These are phyloP conservation scores for Cordia subcordata DNA, from an alignment of 257 asterid genomes.

Conservation along the genomic window DNA sequence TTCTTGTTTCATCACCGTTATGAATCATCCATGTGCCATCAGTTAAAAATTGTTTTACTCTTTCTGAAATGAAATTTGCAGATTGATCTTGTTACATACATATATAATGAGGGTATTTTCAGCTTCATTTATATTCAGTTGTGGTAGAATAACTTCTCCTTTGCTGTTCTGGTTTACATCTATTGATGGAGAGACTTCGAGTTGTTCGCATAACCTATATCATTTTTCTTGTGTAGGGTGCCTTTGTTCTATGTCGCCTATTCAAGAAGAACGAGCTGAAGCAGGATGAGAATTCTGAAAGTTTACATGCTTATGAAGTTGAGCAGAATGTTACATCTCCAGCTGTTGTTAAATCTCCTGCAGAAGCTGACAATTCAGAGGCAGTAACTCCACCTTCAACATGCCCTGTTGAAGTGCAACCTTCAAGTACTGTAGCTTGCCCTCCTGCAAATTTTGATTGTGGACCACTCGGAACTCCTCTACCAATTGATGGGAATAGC, in stretches of 20 bases:
- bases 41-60: no score
- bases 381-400: slow-evolving; percentile 34
- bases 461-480: slow-evolving; percentile 19
- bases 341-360: slow-evolving; percentile 28
- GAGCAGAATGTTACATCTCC: slow-evolving; percentile 52
- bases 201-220: neutral
- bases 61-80: no score
- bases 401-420: slow-evolving; percentile 22
- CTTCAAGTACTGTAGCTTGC: slow-evolving; percentile 24
- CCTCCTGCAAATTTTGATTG: slow-evolving; percentile 24
- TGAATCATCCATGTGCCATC: no score
- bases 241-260: slow-evolving; percentile 86
- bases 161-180: neutral
- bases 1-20: no score
- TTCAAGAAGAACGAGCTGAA: slow-evolving; percentile 68
- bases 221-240: slow-evolving; percentile 42
- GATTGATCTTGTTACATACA: no score
- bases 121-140: no score
- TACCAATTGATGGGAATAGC: slow-evolving; percentile 19
- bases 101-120: no score
- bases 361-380: slow-evolving; percentile 49
- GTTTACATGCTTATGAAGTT: slow-evolving; percentile 36
- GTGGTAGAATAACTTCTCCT: no score
- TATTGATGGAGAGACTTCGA: neutral
- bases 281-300: slow-evolving; percentile 48